Conservation (phyloP, 1,284 basidiomycete species). For the Apiotrichum veenhuisii region DNA sequence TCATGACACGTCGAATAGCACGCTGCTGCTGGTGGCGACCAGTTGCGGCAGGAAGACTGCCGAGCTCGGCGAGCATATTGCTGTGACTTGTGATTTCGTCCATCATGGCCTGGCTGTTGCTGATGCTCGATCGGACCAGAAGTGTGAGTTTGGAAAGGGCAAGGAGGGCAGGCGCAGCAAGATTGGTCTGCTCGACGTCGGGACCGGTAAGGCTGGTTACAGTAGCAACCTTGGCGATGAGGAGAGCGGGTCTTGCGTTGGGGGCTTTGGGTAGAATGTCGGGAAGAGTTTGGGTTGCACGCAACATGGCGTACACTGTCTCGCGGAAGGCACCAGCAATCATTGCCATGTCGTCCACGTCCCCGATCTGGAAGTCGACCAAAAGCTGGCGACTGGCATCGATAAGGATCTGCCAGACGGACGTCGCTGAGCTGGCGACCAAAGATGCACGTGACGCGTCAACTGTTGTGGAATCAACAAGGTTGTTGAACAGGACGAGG, state of each 20-base stretch:
- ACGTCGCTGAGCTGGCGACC: slow-evolving; percentile 9
- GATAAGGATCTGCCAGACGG: slow-evolving; percentile 35
- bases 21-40: slow-evolving; percentile 46
- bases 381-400: slow-evolving; percentile 38
- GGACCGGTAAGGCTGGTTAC: slow-evolving; percentile 28
- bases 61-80: slow-evolving; percentile 29
- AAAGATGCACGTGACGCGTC: slow-evolving; percentile 11
- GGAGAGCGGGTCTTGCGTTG: slow-evolving; percentile 25
- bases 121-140: slow-evolving; percentile 22
- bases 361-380: slow-evolving; percentile 35
- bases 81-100: slow-evolving; percentile 18
- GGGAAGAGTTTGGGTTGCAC: slow-evolving; percentile 8
- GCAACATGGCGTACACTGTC: slow-evolving; percentile 21
- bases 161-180: slow-evolving; percentile 24
- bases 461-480: slow-evolving; percentile 6
- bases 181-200: slow-evolving; percentile 34
- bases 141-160: slow-evolving; percentile 28
- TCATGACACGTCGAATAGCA: slow-evolving; percentile 33
- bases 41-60: slow-evolving; percentile 27
- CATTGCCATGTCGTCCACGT: slow-evolving; percentile 29
- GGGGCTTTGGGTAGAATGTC: slow-evolving; percentile 25
- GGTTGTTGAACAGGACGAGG: slow-evolving; percentile 22
- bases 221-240: slow-evolving; percentile 29
- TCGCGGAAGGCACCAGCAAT: slow-evolving; percentile 31
- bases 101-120: slow-evolving; percentile 12